These are phyloP conservation scores for Aureobasidium melanogenum DNA, from an alignment of 2,329 filamentous ascomycete species.

Conservation along the genomic window DNA sequence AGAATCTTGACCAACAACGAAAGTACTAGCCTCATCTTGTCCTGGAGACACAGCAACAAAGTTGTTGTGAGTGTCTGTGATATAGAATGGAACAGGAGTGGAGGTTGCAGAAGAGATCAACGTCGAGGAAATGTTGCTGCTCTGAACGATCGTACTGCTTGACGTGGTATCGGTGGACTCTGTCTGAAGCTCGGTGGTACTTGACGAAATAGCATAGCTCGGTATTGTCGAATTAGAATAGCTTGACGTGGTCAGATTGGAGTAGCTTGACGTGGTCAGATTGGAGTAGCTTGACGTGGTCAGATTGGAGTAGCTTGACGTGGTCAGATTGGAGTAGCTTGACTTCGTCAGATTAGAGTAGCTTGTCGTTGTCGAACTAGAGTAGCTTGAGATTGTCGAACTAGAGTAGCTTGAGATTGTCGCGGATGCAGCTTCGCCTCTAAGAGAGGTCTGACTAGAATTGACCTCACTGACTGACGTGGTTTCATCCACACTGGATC, in stretches of 20 bases:
- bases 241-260: neutral
- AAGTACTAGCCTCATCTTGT: neutral
- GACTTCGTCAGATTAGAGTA: no score
- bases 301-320: neutral
- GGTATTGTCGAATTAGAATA: neutral
- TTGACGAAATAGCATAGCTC: no score
- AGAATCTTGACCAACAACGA: neutral
- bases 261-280: neutral
- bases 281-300: neutral
- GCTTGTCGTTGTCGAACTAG: neutral
- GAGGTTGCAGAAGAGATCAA: neutral
- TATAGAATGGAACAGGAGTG: neutral
- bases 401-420: neutral
- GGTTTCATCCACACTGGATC: neutral
- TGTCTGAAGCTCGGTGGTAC: neutral
- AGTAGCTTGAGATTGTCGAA: neutral
- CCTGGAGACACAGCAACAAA: neutral
- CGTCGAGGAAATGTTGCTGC: neutral
- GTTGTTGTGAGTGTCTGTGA: neutral
- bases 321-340: neutral
- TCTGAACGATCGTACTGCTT: neutral
- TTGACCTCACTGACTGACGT: neutral
- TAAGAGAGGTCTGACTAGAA: neutral
- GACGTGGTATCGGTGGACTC: neutral
- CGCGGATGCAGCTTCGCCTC: neutral